These are phyloP conservation scores for Ophiostoma piceae DNA, from an alignment of 2,329 filamentous ascomycete species.

Conservation along the genomic window DNA sequence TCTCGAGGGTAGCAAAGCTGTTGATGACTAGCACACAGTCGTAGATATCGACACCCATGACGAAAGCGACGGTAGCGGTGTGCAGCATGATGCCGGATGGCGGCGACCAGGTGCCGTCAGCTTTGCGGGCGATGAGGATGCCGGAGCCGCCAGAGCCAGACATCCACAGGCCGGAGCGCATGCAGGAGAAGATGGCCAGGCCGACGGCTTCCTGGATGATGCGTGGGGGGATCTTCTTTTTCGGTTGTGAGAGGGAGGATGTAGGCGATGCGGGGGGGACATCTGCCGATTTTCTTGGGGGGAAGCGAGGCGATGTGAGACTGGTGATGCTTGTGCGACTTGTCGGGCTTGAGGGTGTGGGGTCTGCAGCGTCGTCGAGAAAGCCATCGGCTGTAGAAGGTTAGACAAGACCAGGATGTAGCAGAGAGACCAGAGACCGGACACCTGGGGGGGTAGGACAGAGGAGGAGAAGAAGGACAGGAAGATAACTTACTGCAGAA, in stretches of 20 bases:
- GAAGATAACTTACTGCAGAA: slow-evolving; percentile 74
- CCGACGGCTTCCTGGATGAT: slow-evolving; percentile 87
- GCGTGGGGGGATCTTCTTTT: slow-evolving; percentile 77
- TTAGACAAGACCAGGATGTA: slow-evolving; percentile 19
- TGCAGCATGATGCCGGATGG: slow-evolving; percentile 88
- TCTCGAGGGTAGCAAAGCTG: slow-evolving; percentile 73
- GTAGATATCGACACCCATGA: slow-evolving; percentile 90
- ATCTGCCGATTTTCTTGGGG: slow-evolving; percentile 20
- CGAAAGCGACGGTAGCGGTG: slow-evolving; percentile 80
- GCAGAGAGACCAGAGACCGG: neutral
- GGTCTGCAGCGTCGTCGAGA: slow-evolving; percentile 41
- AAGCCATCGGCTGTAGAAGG: slow-evolving; percentile 49
- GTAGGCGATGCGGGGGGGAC: slow-evolving; percentile 23
- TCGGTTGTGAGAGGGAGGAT: slow-evolving; percentile 45
- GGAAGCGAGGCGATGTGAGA: slow-evolving; percentile 23
- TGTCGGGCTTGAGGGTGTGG: slow-evolving; percentile 31
- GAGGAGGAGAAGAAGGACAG: slow-evolving; percentile 52
- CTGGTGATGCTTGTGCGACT: slow-evolving; percentile 25
- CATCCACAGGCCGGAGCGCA: slow-evolving; percentile 88
- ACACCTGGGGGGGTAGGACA: slow-evolving; percentile 43
- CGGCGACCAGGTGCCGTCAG: slow-evolving; percentile 64
- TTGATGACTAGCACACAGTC: slow-evolving; percentile 94
- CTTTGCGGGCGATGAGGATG: slow-evolving; percentile 74
- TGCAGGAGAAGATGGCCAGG: slow-evolving; percentile 89
- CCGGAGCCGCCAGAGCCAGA: slow-evolving; percentile 88